Base-by-base conservation (phyloP, 2,329 filamentous ascomycete genomes). In the Neobulgaria alba region DNA sequence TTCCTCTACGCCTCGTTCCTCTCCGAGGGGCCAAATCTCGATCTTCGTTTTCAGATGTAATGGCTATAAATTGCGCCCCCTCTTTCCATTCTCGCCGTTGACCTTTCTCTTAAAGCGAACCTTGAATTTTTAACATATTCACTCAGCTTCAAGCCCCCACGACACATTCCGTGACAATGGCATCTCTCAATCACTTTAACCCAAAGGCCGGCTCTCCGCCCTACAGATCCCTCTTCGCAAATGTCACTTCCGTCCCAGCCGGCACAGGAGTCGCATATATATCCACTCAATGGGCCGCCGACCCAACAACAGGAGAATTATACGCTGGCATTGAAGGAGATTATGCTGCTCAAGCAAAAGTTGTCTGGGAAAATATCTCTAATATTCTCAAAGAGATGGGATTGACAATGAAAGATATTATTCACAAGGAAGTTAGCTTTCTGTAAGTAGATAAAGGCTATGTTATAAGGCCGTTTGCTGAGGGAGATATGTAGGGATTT, bases 211-310 rank as follows among this genome's bases (percentile, higher is more conserved):
- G 41, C 31, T 38, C 33, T 16, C 17, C 19, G n/a, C 38, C 41
- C 2, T 44, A 39, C 35, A 41, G 39, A 17, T 14, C 19, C 4
- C 38, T 47, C 9, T 47, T 41, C 21, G 36, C 35, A 8, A 47
- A 20, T 19, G 38, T 41, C 20, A 40, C 33, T 19, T 40, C 47
- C 10, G 36, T 46, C 23, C 47, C 43, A 21, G 26, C 41, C 9
- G 40, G 39, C 19, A 42, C 43, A 7, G 29, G 36, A 4, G 17
- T 47, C 8, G 43, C 47, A 3, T 49, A 38, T 19, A 46, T 49
- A 19, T 49, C 43, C 14, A 41, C 43, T 3, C 43, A 45, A 40
- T 49, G 43, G 47, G 43, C 43, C 10, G 38, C 38, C 29, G 43
- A 49, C 30, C 43, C 38, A 4, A 19, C 7, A 3, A 46, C 41